Evolutionary conservation across 805 yeast species (phyloP), one percentile per base, ranked within the genome.

Genomic region (Starmerella kuoi): DNA sequence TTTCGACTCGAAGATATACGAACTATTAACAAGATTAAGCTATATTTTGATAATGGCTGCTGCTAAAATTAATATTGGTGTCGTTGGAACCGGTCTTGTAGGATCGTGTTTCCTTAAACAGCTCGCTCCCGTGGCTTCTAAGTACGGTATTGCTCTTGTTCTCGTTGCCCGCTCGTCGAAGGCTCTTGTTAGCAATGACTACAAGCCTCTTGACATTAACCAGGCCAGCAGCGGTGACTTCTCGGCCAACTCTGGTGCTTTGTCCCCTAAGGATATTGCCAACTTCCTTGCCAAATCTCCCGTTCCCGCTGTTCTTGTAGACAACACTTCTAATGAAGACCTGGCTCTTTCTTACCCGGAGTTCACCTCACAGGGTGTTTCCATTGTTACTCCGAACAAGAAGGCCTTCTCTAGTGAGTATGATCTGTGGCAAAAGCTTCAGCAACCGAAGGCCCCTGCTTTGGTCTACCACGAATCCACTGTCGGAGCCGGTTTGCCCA

Each of bases 401-500:
- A 91, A 91, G 70, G 99, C 94, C 0, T 91, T 91, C 59, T 86
- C 96, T 8, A 71, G 86, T 33, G 79, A 75, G 42, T 63, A 81
- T 48, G 61, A 66, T 20, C 64, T 77, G 11, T 91, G 97, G 96
- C 73, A 83, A 43, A 69, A 72, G 39, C 75, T 91, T 42, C 72
- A 80, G 27, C 70, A 68, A 30, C 63, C 66, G 31, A 69, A 72
- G 36, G 68, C 72, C 35, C 77, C 77, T 38, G 87, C 85, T 31
- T 69, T 88, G 49, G 94, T 86, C 35, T 88, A 86, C 70, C 98
- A 91, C 59, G 99, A 91, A 70, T 94, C 98, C 38, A 85, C 96
- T 6, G 97, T 91, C 45, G 97, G 97, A 59, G 99, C 99, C 33
- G 99, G 97, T 44, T 72, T 91, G 61, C 99, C 99, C 46, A 76